These are phyloP conservation scores for Sporothrix inflata DNA, from an alignment of 2,329 filamentous ascomycete species.

Conservation along the genomic window DNA sequence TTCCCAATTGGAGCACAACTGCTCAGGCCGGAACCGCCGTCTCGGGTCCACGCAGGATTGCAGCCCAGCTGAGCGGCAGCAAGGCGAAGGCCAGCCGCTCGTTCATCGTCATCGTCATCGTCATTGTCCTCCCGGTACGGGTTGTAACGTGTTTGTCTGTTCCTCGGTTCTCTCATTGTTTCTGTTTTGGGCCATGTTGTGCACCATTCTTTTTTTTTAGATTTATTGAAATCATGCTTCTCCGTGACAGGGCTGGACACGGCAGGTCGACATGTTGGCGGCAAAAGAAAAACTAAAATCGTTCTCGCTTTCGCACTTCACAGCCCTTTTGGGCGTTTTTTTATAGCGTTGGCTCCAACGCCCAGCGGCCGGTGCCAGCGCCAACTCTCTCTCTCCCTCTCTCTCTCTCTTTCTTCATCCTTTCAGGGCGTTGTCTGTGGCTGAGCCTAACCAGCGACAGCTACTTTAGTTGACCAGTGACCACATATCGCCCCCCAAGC, in stretches of 20 bases:
- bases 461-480: background rate
- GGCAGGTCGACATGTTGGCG: background rate
- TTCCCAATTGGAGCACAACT: background rate
- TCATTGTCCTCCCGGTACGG: background rate
- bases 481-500: background rate
- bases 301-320: slow-evolving; percentile 1
- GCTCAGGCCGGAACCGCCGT: background rate
- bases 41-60: slow-evolving; percentile 1
- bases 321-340: background rate
- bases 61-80: slow-evolving; percentile 8
- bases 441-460: slow-evolving; percentile 1
- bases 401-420: background rate
- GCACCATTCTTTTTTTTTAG: background rate
- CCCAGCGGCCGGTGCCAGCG: background rate
- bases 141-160: background rate
- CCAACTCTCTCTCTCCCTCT: too few relatives aligned
- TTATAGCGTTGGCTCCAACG: background rate
- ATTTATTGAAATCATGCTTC: background rate
- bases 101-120: background rate
- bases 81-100: background rate
- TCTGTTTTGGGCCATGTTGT: background rate
- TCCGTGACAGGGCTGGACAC: background rate
- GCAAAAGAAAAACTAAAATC: background rate
- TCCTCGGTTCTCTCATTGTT: background rate
- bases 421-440: background rate